Evolutionary conservation across 1,284 basidiomycete species (phyloP), one percentile per base, ranked within the genome.

Genomic region (Phellopilus nigrolimitatus): DNA sequence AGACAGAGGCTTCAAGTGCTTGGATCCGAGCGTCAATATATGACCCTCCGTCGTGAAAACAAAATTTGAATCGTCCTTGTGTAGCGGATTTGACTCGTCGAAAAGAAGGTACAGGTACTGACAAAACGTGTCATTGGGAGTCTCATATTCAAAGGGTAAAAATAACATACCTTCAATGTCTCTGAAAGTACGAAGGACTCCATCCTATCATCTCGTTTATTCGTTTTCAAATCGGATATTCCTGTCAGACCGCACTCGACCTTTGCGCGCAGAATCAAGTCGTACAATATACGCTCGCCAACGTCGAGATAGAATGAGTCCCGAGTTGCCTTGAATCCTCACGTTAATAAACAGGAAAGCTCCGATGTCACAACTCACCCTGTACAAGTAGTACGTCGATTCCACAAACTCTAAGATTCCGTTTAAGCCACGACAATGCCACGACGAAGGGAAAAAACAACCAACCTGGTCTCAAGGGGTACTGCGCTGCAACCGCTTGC

Each of bases 31-130:
- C 15, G 74, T 76, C 22, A 97, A 72, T n/a, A 92, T 78, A 63
- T 97, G 95, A 0, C 93, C 94, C 67, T 97, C 94, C 0, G 94
- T 97, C 1, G 91, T 91, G 63, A 95, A 88, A 2, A 97, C 88
- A 56, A 84, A 87, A 61, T 88, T 84, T 2, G 83, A 88, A 61
- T 89, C 83, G 57, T 90, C 85, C 4, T 63, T 67, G 61, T 93
- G 82, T 27, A 92, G 64, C 0, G 75, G 75, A 58, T 92, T 91
- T 5, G 79, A 78, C 64, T 93, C 91, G 61, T 95, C 92, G 61
- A 97, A 97, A 19, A 95, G 74, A 43, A 97, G 76, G 68, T 84
- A 97, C 10, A 97, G 76, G 70, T 97, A 95, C 88, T 95, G 56
- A 1, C 34, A 10, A 36, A 27, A 4, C 36, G 1, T 4, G 4